Percentiles rank a stretch among this genome's conserved stretches.
These are phyloP conservation scores for Auxenochlorella pyrenoidosa DNA, from an alignment of 139 green algal species.

Conservation along the genomic window DNA sequence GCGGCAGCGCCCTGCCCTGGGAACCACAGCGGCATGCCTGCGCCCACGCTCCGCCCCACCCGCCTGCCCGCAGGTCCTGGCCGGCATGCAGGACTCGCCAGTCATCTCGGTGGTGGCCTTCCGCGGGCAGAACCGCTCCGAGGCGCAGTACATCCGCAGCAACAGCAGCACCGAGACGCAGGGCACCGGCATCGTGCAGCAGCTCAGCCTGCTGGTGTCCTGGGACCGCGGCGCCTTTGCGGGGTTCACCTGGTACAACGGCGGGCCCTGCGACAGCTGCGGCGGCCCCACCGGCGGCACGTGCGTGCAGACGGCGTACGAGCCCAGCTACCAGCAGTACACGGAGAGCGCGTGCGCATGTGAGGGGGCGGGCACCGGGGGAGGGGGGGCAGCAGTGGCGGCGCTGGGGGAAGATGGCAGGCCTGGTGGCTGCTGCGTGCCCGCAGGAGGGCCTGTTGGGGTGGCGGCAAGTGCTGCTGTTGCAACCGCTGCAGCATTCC, in stretches of 20 bases:
- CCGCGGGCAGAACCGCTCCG: constrained; percentile 42
- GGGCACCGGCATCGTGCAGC: constrained; percentile 44
- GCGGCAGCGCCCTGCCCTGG: no score
- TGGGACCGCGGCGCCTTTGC: constrained; percentile 39
- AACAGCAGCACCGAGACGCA: constrained; percentile 16
- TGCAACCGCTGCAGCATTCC: no score
- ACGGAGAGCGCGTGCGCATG: constrained; percentile 45
- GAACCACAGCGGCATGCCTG: no score
- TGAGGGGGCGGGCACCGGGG: constrained; percentile 2
- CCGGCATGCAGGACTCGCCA: not conserved
- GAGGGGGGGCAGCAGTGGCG: no score
- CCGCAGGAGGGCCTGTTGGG: not conserved
- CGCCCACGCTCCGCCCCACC: not conserved
- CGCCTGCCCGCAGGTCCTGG: not conserved
- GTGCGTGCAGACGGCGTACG: constrained; percentile 29
- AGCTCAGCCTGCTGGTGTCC: constrained; percentile 45
- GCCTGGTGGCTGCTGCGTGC: not conserved
- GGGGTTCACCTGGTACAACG: constrained; percentile 55
- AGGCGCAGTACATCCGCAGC: constrained; percentile 52
- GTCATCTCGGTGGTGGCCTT: constrained; percentile 55
- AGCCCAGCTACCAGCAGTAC: constrained; percentile 14
- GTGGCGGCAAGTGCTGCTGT: not conserved
- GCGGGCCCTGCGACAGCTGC: constrained; percentile 47
- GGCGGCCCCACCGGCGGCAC: constrained; percentile 15
- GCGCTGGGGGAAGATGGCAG: not conserved